Percentiles rank a stretch among this genome's conserved stretches.
Evolutionary conservation across 176 grass and related monocot genomes (phyloP).

Genomic region (Cocos nucifera): DNA sequence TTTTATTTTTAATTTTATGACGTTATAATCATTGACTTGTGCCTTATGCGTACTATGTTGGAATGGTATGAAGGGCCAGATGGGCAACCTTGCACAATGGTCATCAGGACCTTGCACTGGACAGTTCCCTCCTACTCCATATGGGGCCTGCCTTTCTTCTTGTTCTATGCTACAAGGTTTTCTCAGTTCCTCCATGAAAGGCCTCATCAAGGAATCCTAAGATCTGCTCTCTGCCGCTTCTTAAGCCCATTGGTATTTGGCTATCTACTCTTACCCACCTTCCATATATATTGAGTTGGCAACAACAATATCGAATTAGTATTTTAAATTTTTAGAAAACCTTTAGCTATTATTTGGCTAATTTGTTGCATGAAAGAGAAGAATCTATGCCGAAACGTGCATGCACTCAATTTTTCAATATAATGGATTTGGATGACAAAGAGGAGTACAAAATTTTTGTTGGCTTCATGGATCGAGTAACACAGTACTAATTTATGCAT

Average conservation of each 20-base stretch:
- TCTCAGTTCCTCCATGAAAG: constrained; percentile 84
- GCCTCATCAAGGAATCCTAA: constrained; percentile 55
- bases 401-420: too few species aligned
- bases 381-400: too few species aligned
- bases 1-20: too few species aligned
- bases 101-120: constrained; percentile 87
- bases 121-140: constrained; percentile 96
- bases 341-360: too few species aligned
- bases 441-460: too few species aligned
- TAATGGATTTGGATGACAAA: too few species aligned
- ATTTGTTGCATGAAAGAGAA: too few species aligned
- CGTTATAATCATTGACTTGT: neutral
- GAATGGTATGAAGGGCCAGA: constrained; percentile 35
- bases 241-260: constrained; percentile 56
- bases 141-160: constrained; percentile 84
- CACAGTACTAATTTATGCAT: too few species aligned
- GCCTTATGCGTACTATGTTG: neutral
- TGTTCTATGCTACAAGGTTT: constrained; percentile 85
- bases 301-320: too few species aligned
- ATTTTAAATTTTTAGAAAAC: too few species aligned
- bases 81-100: constrained; percentile 76
- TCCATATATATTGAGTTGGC: too few species aligned
- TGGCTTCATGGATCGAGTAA: too few species aligned
- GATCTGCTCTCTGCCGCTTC: constrained; percentile 54
- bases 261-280: neutral